phyloP scores from a whole-genome alignment of 495 filamentous ascomycete species.

The Lophiotrema nucula region DNA sequence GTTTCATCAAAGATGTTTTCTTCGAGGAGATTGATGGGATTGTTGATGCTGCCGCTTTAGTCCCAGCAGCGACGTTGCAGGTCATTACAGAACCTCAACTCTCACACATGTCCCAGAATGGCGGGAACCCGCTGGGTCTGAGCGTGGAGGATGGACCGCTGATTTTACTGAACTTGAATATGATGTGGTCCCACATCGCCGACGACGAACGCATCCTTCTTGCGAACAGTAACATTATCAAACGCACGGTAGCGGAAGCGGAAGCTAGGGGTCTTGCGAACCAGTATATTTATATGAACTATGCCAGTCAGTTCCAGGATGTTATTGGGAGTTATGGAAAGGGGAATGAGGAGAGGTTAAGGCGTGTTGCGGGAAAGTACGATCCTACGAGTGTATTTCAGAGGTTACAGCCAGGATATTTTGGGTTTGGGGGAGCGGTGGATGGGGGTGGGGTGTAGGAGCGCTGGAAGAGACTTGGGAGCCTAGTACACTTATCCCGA shows the following conservation, averaged over 20 bases:
- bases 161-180: slow-evolving; percentile 24
- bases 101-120: slow-evolving; percentile 9
- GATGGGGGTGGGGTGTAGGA: too few relatives aligned
- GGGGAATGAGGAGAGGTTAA: slow-evolving; percentile 14
- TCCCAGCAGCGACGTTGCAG: slow-evolving; percentile 16
- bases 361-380: slow-evolving; percentile 8
- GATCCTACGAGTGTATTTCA: slow-evolving; percentile 19
- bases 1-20: slow-evolving; percentile 20
- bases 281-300: slow-evolving; percentile 29
- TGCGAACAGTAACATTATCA: slow-evolving; percentile 37
- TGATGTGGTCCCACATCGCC: slow-evolving; percentile 35
- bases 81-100: slow-evolving; percentile 15
- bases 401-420: slow-evolving; percentile 25
- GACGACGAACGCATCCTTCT: slow-evolving; percentile 42
- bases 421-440: slow-evolving; percentile 23
- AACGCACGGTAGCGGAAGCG: slow-evolving; percentile 7
- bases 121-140: slow-evolving; percentile 26
- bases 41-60: slow-evolving; percentile 2
- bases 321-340: slow-evolving; percentile 23
- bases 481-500: too few relatives aligned
- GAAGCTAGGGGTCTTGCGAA: neutral
- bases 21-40: slow-evolving; percentile 19
- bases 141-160: slow-evolving; percentile 1
- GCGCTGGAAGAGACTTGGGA: too few relatives aligned
- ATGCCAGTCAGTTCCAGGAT: slow-evolving; percentile 24